Evolutionary conservation across 169 alveolate species (phyloP).

Genomic region (Plasmodium adleri): DNA sequence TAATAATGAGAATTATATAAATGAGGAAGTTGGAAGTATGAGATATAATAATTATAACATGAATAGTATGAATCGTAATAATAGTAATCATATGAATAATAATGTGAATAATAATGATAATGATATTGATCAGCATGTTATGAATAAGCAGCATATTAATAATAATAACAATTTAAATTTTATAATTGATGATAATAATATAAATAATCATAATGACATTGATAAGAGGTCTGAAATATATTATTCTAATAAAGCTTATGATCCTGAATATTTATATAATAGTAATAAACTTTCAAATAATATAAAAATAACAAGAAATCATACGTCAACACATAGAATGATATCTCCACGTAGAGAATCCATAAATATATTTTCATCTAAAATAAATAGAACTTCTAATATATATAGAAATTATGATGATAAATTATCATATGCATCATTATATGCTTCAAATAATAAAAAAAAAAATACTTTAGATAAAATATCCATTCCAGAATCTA

Average conservation of each 20-base stretch:
- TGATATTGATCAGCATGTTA: too few relatives aligned
- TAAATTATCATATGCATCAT: slow-evolving; percentile 13
- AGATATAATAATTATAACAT: not conserved
- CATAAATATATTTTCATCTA: slow-evolving; percentile 31
- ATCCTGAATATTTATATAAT: slow-evolving; percentile 37
- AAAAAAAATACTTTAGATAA: slow-evolving; percentile 19
- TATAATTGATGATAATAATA: slow-evolving; percentile 22
- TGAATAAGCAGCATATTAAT: not conserved
- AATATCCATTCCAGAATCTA: slow-evolving; percentile 24
- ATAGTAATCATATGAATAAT: not conserved
- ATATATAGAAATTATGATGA: slow-evolving; percentile 42
- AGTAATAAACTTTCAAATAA: slow-evolving; percentile 27
- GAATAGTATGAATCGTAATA: slow-evolving; percentile 1
- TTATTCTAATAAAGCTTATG: slow-evolving; percentile 37
- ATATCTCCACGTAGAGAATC: slow-evolving; percentile 42
- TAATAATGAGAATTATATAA: not conserved
- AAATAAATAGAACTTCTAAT: slow-evolving; percentile 40
- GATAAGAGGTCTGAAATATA: slow-evolving; percentile 35
- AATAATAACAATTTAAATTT: slow-evolving; percentile 4
- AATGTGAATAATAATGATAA: not conserved
- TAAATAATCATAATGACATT: slow-evolving; percentile 9
- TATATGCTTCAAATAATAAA: slow-evolving; percentile 12
- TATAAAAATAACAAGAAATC: slow-evolving; percentile 37
- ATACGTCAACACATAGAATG: slow-evolving; percentile 31
- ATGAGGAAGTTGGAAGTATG: too few relatives aligned